A percentile compares a stretch with the other conserved stretches of the same genome.
Conservation (phyloP, 306 rosid genomes). For the Inga laurina region DNA sequence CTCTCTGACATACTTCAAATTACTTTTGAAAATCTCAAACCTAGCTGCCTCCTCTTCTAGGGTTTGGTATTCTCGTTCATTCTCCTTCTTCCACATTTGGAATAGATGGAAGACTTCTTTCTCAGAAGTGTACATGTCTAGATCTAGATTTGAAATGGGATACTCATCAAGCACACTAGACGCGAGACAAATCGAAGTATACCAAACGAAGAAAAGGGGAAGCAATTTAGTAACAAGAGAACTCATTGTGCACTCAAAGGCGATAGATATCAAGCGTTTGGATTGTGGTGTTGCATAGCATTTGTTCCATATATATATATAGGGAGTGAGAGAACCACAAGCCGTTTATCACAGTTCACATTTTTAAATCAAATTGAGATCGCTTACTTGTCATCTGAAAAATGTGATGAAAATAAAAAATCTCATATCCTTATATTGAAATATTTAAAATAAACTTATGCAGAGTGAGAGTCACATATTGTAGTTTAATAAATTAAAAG, state of each 20-base stretch:
- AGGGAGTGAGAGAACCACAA: no score
- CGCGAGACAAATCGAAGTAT: not conserved
- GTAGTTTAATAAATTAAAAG: no score
- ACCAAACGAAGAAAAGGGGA: not conserved
- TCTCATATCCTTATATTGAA: no score
- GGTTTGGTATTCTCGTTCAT: not conserved
- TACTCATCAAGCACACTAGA: not conserved
- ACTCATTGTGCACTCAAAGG: not conserved
- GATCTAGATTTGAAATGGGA: not conserved
- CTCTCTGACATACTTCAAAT: not conserved
- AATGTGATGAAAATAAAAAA: no score
- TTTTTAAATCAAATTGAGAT: no score
- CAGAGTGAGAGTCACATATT: no score
- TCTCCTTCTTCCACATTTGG: not conserved
- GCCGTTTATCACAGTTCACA: no score
- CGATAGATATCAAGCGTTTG: not conserved
- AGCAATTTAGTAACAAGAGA: not conserved
- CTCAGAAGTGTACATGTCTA: not conserved
- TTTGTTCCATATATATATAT: not conserved
- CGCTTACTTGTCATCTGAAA: no score
- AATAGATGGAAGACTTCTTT: not conserved
- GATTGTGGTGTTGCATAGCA: not conserved
- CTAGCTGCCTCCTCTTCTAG: not conserved
- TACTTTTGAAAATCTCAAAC: not conserved
- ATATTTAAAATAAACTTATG: no score